Conservation (phyloP, 2,329 filamentous ascomycete species). For the Neoarthrinium moseri region DNA sequence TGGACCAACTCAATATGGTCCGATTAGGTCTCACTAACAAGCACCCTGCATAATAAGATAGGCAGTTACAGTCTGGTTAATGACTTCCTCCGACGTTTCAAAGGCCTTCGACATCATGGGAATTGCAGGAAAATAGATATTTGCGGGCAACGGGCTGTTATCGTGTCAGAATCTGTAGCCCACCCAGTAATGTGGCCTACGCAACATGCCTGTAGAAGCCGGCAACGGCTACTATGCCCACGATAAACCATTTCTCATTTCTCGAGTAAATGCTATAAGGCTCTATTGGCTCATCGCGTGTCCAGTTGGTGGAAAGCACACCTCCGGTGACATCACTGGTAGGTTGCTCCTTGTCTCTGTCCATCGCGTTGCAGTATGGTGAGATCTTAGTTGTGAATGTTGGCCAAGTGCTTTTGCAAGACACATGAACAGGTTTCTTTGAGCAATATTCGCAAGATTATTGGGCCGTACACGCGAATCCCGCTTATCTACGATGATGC, state of each 20-base stretch:
- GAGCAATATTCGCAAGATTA: too few species aligned
- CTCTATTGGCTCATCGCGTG: too few species aligned
- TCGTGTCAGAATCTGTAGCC: background rate
- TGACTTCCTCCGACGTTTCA: constrained; percentile 23
- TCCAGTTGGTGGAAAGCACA: too few species aligned
- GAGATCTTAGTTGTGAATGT: too few species aligned
- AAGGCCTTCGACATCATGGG: constrained; percentile 27
- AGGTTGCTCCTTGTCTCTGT: too few species aligned
- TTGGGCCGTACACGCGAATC: too few species aligned
- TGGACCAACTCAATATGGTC: background rate
- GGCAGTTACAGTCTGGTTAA: constrained; percentile 31
- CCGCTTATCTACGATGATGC: background rate
- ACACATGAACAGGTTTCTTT: too few species aligned
- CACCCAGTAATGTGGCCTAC: background rate
- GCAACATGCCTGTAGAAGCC: constrained; percentile 14
- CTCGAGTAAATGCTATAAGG: constrained; percentile 22
- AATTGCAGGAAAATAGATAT: constrained; percentile 33
- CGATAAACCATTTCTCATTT: constrained; percentile 24
- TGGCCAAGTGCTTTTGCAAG: too few species aligned
- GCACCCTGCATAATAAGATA: constrained; percentile 31
- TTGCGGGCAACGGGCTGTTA: constrained; percentile 29
- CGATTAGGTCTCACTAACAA: constrained; percentile 3
- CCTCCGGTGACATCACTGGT: too few species aligned
- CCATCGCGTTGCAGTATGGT: too few species aligned
- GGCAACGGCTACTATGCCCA: constrained; percentile 23